Evolutionary conservation across 2,329 filamentous ascomycete species (phyloP), one percentile per base, ranked within the genome.

Genomic region (Neopestalotiopsis rosae): DNA sequence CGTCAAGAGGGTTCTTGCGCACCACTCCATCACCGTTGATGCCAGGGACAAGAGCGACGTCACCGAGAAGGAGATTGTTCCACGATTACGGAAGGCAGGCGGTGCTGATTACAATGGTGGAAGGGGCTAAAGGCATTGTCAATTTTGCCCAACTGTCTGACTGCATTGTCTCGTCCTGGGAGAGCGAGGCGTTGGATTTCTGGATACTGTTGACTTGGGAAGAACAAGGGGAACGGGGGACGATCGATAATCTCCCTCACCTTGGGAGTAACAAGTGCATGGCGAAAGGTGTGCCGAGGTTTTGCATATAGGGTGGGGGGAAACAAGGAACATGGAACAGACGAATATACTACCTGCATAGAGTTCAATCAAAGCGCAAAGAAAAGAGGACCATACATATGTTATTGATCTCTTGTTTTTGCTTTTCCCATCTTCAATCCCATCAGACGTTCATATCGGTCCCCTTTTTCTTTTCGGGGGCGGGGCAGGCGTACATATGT

Each of bases 31-130:
- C 69, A 85, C 89, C 75, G 84, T 92, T 64, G 89, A 91, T 74
- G 88, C 89, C 2, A 82, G 84, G 70, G 88, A 91, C 74, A 84
- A 82, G 79, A 79, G 80, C 34, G 91, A 93, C 75, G 78, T 93
- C 67, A 86, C 88, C 20, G 88, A 90, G 80, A 81, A 82, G 71
- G 89, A 90, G 24, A 85, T 93, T 65, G 88, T 92, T 17, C 78
- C 84, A 70, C 81, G 86, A 75, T 79, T 92, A 80, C 82, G 90
- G 78, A 90, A 88, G 82, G 90, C 88, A 4, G 91, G 91, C 67
- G 91, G 91, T 40, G 90, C 90, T 17, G 91, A 92, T 79, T 93
- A 92, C 84, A 90, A 92, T 75, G 89, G 90, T 7, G 90, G 88
- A 12, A 80, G 89, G 71, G 89, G 88, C 9, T 89, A 73, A 78